Percentiles rank a stretch among this genome's conserved stretches.
Evolutionary conservation across 2,329 filamentous ascomycete genomes (phyloP).

Genomic region (Sporothrix humicola): DNA sequence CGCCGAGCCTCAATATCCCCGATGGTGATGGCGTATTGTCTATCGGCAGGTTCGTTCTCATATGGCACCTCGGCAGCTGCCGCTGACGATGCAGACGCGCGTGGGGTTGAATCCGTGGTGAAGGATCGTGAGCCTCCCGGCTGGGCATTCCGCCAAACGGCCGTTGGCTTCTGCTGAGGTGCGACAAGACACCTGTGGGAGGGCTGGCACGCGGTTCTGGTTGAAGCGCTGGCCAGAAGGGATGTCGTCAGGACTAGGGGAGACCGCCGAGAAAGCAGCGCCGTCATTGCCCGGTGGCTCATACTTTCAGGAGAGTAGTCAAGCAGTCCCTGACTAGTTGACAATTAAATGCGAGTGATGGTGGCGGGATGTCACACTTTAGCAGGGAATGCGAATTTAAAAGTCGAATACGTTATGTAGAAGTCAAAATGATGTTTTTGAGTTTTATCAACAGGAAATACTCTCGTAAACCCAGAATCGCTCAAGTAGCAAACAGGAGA

Average conservation of each 20-base stretch:
- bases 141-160: not conserved
- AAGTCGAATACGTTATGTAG: not conserved
- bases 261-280: conserved; percentile 14
- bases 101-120: conserved; percentile 29
- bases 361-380: not conserved
- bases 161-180: not conserved
- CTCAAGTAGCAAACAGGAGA: not conserved
- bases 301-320: not conserved
- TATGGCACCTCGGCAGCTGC: conserved; percentile 8
- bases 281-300: conserved; percentile 6
- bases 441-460: not conserved
- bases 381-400: not conserved
- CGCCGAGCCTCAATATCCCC: conserved; percentile 71
- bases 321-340: not conserved
- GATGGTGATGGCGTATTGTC: conserved; percentile 56
- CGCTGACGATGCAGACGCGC: conserved; percentile 2
- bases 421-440: not conserved
- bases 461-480: not conserved
- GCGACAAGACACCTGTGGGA: not conserved
- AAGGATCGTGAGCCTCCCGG: conserved; percentile 24
- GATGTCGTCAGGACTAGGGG: not conserved
- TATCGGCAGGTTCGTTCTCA: conserved; percentile 7
- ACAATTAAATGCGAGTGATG: not conserved
- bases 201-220: not conserved
- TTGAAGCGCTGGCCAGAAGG: not conserved